Evolutionary conservation across 148 eudicot species (phyloP), one percentile per base, ranked within the genome.

Genomic region (Euryodendron excelsum): DNA sequence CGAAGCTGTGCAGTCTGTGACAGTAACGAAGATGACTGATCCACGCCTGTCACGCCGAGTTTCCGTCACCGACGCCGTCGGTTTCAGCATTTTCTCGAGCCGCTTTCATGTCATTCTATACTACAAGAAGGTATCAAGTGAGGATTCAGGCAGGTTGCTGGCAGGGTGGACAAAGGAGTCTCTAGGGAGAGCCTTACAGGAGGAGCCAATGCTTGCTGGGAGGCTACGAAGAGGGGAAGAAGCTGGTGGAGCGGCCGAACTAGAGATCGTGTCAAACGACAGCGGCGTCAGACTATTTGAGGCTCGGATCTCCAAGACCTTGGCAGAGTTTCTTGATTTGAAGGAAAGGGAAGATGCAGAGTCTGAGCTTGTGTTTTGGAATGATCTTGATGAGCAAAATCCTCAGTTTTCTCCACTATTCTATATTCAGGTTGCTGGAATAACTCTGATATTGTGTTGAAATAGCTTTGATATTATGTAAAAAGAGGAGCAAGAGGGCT

Each of bases 241-340:
- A 8, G 41, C 71, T 0, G 79, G 47, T 14, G 81, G 50, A 3
- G 58, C 63, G 0, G 17, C 17, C 14, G 78, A 41, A 5, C 28
- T 86, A 14, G 82, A 87, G 77, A 73, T 90, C n/a, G 87, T 86
- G 18, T 66, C 85, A 0, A 90, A 87, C 60, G 93, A 87, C 59
- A 39, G 84, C 28, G 93, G 93, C 45, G 72, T 79, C 20, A 75
- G 93, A 31, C 13, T 84, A 79, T 67, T 90, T 8, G 93, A 87
- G 84, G 86, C 85, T 1, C 75, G 68, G 23, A 48, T 76, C 3
- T 47, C 80, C 0, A 34, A 63, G 55, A 76, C 31, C 1, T 39
- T 90, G 85, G 69, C 37, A 1, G 87, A 86, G 75, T 84, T 86
- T 81, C 75, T 85, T 60, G 86, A 78, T 76, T 25, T 75, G 60